Base-by-base conservation (phyloP, 495 filamentous ascomycete species). In the Daldinia grandis region DNA sequence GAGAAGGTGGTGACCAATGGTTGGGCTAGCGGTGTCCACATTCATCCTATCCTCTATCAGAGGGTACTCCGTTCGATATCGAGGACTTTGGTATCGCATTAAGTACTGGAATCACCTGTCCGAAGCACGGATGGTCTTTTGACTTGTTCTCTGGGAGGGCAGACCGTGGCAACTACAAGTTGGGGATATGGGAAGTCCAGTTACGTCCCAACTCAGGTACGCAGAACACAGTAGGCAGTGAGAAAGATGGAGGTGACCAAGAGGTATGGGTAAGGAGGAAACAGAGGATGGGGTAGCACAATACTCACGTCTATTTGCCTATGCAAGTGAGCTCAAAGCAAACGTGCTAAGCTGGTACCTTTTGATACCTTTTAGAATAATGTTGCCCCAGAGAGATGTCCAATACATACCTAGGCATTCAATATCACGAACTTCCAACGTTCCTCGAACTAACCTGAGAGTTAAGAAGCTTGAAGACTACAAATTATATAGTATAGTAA, bases 81-180 rank as follows among this genome's bases (percentile, higher is more conserved):
- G 87, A 89, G 64, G 87, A 89, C 68, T 89, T 89, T 62, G 87
- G 87, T 10, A 70, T 84, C 27, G 76, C 76, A 12, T 63, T 84
- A 51, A 84, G 82, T 62, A 78, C 83, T 2, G 87, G 87, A 0
- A 76, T 89, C 15, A 86, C 83, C 6, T 89, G 87, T 69, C 86
- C 87, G 1, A 88, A 89, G 69, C 87, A 89, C 66, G 82, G 78
- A 38, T 89, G 87, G 87, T 87, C 86, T 0, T 89, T 89, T 74
- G 87, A 89, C 72, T 67, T 89, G 25, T 84, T 85, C 61, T 83
- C 87, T 0, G 87, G 87, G 3, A 76, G 77, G 63, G 80, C 79
- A 4, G 87, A 89, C 62, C 82, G 85, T 0, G 85, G 82, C n/a
- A 87, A 79, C 62, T 89, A 89, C 70, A 82, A 79, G 72, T 77